Percentiles rank a stretch among this genome's conserved stretches.
Evolutionary conservation across 768 basidiomycete genomes (phyloP).

Genomic region (Thelephora aurantiotincta): DNA sequence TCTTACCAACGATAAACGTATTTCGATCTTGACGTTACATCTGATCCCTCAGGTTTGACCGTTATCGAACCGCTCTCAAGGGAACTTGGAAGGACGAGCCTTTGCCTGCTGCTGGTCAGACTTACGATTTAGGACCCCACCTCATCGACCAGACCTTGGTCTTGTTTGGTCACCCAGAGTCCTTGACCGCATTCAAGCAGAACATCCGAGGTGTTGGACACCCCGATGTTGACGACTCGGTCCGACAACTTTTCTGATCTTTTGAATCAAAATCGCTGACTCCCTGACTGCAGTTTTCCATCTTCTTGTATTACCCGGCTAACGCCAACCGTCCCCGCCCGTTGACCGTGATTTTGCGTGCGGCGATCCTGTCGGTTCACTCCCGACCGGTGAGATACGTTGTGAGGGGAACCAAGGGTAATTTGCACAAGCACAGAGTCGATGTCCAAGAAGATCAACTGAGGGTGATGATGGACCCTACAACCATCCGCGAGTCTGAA

Average conservation of each 20-base stretch:
- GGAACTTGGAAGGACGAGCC: constrained; percentile 72
- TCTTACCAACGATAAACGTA: neutral
- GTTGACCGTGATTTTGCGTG: constrained; percentile 52
- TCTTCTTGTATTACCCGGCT: constrained; percentile 28
- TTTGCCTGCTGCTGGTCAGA: constrained; percentile 44
- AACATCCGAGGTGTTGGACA: constrained; percentile 57
- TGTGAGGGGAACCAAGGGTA: constrained; percentile 58
- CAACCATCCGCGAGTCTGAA: constrained; percentile 24
- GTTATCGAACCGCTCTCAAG: constrained; percentile 50
- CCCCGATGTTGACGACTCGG: constrained; percentile 52
- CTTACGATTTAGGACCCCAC: constrained; percentile 72
- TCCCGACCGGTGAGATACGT: constrained; percentile 55
- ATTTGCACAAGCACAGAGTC: constrained; percentile 61
- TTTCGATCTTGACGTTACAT: neutral
- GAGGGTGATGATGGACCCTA: constrained; percentile 35
- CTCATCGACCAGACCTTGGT: constrained; percentile 65
- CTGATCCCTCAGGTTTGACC: constrained; percentile 42
- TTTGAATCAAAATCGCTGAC: neutral
- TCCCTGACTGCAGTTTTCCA: constrained; percentile 28
- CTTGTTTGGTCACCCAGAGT: constrained; percentile 63
- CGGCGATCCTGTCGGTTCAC: constrained; percentile 54
- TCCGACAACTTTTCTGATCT: constrained; percentile 17
- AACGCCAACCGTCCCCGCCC: constrained; percentile 15
- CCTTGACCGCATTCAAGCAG: constrained; percentile 52
- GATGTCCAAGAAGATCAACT: constrained; percentile 75